Percentiles rank a stretch among this genome's conserved stretches.
phyloP scores from a whole-genome alignment of 129 eudicot genomes.

The Flaveria trinervia region DNA sequence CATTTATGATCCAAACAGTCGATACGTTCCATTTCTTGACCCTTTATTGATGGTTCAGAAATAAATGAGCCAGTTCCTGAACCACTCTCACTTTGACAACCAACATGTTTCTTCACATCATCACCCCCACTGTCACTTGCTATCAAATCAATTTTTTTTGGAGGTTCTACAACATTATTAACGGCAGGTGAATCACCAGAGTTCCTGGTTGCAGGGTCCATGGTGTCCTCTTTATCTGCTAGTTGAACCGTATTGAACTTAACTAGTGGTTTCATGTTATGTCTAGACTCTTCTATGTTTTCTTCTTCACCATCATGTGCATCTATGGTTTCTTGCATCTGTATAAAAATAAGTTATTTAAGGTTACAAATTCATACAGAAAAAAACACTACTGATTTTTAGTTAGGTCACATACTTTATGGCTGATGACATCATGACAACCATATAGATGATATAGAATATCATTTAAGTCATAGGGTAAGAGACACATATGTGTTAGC shows the following conservation, averaged over 20 bases:
- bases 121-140: slow-evolving; percentile 29
- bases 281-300: slow-evolving; percentile 9
- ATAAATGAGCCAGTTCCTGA: slow-evolving; percentile 20
- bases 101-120: slow-evolving; percentile 9
- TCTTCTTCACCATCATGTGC: slow-evolving; percentile 20
- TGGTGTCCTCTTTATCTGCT: neutral
- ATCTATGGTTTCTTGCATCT: neutral
- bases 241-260: neutral
- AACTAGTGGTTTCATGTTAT: neutral
- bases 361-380: neutral
- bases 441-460: no score
- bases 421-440: neutral
- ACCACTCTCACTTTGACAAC: slow-evolving; percentile 33
- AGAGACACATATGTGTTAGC: slow-evolving; percentile 4
- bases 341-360: neutral
- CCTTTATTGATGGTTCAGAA: slow-evolving; percentile 6
- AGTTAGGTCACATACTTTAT: neutral
- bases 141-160: slow-evolving; percentile 20
- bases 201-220: slow-evolving; percentile 11
- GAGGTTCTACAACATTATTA: slow-evolving; percentile 4
- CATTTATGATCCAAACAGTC: neutral
- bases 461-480: neutral
- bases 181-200: neutral
- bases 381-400: neutral
- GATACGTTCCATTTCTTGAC: neutral